These are phyloP conservation scores for Lachancea waltii DNA, from an alignment of 805 yeast species.

Conservation along the genomic window DNA sequence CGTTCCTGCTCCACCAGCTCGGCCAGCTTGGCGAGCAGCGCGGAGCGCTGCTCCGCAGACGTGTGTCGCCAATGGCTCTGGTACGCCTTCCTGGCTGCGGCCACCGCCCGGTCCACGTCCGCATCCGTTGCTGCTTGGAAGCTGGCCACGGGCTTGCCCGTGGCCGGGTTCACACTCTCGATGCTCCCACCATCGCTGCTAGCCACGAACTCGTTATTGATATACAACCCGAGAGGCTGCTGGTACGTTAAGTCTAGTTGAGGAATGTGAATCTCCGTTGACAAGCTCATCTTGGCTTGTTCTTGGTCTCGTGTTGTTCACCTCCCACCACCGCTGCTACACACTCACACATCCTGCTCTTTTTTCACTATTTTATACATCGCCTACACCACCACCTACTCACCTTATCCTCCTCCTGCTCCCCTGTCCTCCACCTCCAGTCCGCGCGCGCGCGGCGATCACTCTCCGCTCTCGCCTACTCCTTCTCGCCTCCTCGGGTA, in stretches of 20 bases:
- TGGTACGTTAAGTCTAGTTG: constrained; percentile 32
- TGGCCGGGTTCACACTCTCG: constrained; percentile 44
- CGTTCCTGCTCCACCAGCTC: constrained; percentile 41
- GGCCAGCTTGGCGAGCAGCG: constrained; percentile 38
- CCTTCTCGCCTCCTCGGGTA: no score
- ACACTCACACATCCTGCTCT: no score
- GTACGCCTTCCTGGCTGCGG: constrained; percentile 44
- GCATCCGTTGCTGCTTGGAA: constrained; percentile 42
- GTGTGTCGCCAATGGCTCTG: constrained; percentile 39
- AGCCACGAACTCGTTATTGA: constrained; percentile 46
- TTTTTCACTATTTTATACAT: no score
- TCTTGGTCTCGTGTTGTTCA: no score
- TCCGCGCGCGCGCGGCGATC: no score
- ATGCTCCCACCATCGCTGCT: constrained; percentile 35
- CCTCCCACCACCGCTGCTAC: no score
- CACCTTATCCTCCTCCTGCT: no score
- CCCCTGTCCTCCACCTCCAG: no score
- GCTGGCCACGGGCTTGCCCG: constrained; percentile 41
- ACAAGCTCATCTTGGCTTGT: constrained; percentile 7
- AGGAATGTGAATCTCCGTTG: constrained; percentile 13
- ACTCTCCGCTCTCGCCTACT: no score
- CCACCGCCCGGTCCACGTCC: constrained; percentile 47
- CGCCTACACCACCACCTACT: no score
- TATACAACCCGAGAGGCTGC: constrained; percentile 60
- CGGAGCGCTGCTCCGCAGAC: constrained; percentile 40